Conservation (phyloP, 352 stramenopile species). For the Elongisporangium undulatum region DNA sequence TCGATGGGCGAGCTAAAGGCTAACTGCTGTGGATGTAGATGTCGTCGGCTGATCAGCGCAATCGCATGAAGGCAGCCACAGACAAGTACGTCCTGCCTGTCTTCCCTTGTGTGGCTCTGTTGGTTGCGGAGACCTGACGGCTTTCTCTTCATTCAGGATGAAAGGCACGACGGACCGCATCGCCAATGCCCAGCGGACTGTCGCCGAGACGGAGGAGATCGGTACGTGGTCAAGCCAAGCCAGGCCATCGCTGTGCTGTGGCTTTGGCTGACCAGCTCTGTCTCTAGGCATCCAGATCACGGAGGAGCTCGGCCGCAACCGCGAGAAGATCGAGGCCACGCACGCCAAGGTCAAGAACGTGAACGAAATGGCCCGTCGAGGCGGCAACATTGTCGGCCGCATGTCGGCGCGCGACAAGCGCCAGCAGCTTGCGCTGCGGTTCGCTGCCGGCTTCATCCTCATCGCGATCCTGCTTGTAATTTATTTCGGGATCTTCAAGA, state of each 20-base stretch:
- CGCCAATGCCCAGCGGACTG: constrained; percentile 70
- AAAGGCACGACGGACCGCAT: constrained; percentile 82
- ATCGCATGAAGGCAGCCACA: constrained; percentile 73
- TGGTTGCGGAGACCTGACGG: background rate
- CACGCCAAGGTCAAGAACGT: constrained; percentile 82
- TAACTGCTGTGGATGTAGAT: constrained; percentile 15
- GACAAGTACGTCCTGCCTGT: constrained; percentile 52
- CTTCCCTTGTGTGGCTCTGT: background rate
- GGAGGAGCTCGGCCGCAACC: constrained; percentile 77
- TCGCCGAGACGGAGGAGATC: constrained; percentile 85
- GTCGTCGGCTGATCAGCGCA: constrained; percentile 64
- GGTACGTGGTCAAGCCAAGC: constrained; percentile 25
- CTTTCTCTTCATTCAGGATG: constrained; percentile 46
- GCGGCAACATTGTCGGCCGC: constrained; percentile 77
- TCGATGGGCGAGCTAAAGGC: background rate
- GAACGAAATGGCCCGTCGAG: constrained; percentile 80
- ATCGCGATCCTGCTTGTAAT: constrained; percentile 83
- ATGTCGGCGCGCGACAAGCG: constrained; percentile 85
- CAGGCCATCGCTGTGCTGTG: background rate
- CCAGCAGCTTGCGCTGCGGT: constrained; percentile 61
- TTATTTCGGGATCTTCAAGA: constrained; percentile 89
- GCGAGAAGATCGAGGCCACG: constrained; percentile 82
- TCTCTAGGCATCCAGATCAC: constrained; percentile 67
- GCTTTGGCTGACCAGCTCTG: background rate
- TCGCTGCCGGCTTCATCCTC: constrained; percentile 74